Percentiles rank a stretch among this genome's conserved stretches.
These are phyloP conservation scores for Gymnopus androsaceus DNA, from an alignment of 1,284 basidiomycete genomes.

Conservation along the genomic window DNA sequence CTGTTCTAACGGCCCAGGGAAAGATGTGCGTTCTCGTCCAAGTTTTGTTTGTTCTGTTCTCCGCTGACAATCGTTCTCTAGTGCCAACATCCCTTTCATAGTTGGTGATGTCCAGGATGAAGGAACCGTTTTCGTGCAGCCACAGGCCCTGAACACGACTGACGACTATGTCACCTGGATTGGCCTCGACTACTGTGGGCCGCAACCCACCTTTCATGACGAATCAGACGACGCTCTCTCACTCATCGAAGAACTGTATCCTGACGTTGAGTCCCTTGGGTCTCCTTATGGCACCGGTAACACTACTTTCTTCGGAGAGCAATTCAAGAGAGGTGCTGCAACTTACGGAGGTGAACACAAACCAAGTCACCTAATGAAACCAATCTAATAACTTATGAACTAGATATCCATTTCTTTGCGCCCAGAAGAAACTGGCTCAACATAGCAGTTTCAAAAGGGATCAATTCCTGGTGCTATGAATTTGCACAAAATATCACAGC, in stretches of 20 bases:
- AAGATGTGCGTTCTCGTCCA: background rate
- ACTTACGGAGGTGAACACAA: background rate
- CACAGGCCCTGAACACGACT: slow-evolving; percentile 1
- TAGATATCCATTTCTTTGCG: slow-evolving; percentile 4
- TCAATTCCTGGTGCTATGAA: slow-evolving; percentile 2
- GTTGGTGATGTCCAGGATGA: slow-evolving; percentile 5
- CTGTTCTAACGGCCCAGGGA: slow-evolving; percentile 2
- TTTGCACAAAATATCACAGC: slow-evolving; percentile 3
- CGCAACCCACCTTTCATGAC: background rate
- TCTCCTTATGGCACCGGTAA: slow-evolving; percentile 9
- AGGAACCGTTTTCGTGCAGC: slow-evolving; percentile 7
- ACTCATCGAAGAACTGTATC: background rate
- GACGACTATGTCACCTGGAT: slow-evolving; percentile 2
- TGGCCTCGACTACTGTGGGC: background rate
- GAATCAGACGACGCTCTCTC: background rate
- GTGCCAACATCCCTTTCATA: slow-evolving; percentile 5
- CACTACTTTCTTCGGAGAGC: slow-evolving; percentile 5
- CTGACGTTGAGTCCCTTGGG: slow-evolving; percentile 1
- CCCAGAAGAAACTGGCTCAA: background rate
- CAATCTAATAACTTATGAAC: background rate
- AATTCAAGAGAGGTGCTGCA: slow-evolving; percentile 8
- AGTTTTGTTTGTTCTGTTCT: background rate
- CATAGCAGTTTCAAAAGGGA: background rate
- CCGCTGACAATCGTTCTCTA: background rate
- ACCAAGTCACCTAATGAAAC: background rate